Percentiles rank a stretch among this genome's conserved stretches.
These are phyloP conservation scores for Heterobasidion parviporum DNA, from an alignment of 1,284 basidiomycete species.

Conservation along the genomic window DNA sequence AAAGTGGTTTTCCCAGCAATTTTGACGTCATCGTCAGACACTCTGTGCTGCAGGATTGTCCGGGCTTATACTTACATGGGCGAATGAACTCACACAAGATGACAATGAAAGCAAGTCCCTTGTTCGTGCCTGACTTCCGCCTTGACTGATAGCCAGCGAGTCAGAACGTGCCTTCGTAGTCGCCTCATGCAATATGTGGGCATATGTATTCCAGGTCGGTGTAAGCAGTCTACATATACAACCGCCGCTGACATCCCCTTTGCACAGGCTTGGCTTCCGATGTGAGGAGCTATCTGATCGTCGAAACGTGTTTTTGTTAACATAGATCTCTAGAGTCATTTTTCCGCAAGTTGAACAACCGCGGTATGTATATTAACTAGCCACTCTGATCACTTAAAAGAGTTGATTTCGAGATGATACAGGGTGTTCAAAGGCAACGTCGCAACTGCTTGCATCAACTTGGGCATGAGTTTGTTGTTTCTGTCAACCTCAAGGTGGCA, in stretches of 20 bases:
- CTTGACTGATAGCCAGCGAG: neutral
- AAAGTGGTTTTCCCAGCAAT: neutral
- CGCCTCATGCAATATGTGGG: slow-evolving; percentile 30
- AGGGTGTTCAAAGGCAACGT: no score
- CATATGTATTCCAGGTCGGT: slow-evolving; percentile 21
- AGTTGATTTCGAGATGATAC: no score
- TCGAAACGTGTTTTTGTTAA: no score
- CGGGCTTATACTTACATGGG: slow-evolving; percentile 31
- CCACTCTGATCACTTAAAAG: no score
- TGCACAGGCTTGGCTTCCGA: slow-evolving; percentile 21
- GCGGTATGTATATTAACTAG: no score
- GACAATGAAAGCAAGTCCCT: slow-evolving; percentile 28
- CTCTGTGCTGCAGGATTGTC: slow-evolving; percentile 23
- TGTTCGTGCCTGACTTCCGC: neutral
- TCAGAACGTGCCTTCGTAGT: slow-evolving; percentile 32
- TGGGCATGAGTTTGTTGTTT: no score
- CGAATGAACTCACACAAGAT: slow-evolving; percentile 29
- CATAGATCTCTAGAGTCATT: no score
- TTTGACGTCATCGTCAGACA: slow-evolving; percentile 7
- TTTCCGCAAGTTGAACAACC: no score
- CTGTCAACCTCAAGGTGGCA: no score
- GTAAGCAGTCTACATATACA: neutral
- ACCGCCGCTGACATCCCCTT: neutral
- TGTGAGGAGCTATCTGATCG: neutral
- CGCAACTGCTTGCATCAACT: no score